Evolutionary conservation across 768 basidiomycete genomes (phyloP).

Genomic region (Agaricus blazei): DNA sequence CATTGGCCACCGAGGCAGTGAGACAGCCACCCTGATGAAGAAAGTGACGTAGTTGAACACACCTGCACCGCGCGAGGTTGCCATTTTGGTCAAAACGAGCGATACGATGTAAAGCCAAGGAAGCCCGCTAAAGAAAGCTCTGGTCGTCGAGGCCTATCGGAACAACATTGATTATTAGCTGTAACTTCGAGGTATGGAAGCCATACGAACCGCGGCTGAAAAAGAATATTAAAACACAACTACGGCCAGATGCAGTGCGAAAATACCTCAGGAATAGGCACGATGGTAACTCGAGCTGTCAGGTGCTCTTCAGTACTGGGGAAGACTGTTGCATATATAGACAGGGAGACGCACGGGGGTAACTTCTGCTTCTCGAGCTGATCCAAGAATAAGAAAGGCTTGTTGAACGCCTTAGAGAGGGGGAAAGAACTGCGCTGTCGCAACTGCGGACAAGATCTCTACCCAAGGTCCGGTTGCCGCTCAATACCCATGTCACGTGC

Average conservation of each 20-base stretch:
- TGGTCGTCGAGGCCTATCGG: neutral
- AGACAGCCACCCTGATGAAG: neutral
- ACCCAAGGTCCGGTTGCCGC: too few relatives aligned
- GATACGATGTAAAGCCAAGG: neutral
- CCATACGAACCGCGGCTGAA: neutral
- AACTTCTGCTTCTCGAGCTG: neutral
- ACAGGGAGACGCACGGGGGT: neutral
- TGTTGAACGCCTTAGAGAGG: neutral
- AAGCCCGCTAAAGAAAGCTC: neutral
- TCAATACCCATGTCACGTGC: too few relatives aligned
- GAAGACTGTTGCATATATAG: neutral
- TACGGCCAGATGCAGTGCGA: too few relatives aligned
- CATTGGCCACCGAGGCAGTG: neutral
- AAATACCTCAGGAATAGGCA: too few relatives aligned
- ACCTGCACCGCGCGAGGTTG: neutral
- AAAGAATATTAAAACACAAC: neutral
- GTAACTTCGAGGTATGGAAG: neutral
- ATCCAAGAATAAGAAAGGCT: neutral
- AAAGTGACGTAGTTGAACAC: neutral
- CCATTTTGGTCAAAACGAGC: neutral
- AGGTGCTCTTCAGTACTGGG: neutral
- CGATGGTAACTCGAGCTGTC: neutral
- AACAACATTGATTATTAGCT: neutral
- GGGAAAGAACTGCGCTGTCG: neutral
- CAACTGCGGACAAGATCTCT: neutral